These are phyloP conservation scores for Nepenthes alata DNA, from an alignment of 179 eudicot species.

Conservation along the genomic window DNA sequence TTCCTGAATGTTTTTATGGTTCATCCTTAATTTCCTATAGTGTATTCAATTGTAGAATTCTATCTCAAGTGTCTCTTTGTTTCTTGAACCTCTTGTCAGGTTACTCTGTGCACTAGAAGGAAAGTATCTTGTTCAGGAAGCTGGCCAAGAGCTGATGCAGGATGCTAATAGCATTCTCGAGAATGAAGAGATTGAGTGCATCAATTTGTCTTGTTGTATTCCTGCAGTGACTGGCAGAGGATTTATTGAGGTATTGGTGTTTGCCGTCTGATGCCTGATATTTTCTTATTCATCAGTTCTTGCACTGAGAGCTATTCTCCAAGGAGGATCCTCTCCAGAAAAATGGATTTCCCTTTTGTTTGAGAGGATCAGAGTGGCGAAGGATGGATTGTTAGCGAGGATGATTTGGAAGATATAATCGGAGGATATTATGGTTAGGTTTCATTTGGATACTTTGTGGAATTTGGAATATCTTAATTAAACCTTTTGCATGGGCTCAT, in stretches of 20 bases:
- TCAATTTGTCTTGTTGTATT: constrained; percentile 32
- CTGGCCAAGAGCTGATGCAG: constrained; percentile 12
- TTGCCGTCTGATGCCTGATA: not conserved
- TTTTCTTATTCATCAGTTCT: no score
- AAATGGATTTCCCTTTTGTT: no score
- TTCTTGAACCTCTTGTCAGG: constrained; percentile 11
- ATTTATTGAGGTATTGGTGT: constrained; percentile 35
- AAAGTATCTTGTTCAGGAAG: constrained; percentile 28
- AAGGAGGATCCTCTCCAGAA: no score
- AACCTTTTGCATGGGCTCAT: no score
- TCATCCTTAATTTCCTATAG: no score
- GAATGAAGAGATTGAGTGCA: constrained; percentile 22
- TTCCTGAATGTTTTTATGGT: not conserved
- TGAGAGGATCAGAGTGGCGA: no score
- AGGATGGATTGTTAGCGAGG: no score
- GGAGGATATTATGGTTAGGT: no score
- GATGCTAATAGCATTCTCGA: constrained; percentile 15
- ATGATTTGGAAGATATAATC: no score
- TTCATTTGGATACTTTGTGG: no score
- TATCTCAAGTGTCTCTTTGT: not conserved
- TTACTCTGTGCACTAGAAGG: constrained; percentile 46
- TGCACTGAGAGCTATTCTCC: no score
- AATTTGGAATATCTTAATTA: no score
- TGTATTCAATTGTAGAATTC: not conserved
- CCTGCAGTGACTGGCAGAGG: constrained; percentile 40